Evolutionary conservation across 495 filamentous ascomycete species (phyloP).

Genomic region (Aspergillus incahuasiensis): DNA sequence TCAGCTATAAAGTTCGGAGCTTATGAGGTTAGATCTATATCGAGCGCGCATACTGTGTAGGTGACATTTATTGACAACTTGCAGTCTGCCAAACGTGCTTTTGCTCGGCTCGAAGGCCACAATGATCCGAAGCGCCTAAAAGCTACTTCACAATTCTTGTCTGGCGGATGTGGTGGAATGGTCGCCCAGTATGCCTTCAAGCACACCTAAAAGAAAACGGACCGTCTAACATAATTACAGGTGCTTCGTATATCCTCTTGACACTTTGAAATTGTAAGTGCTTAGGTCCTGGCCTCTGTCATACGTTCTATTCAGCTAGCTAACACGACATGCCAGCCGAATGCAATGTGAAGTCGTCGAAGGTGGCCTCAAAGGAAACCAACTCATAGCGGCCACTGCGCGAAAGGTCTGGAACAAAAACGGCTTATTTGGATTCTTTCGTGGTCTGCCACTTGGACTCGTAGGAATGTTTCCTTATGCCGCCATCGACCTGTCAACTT

Average conservation of each 20-base stretch:
- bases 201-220: neutral
- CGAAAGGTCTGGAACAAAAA: constrained; percentile 76
- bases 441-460: constrained; percentile 86
- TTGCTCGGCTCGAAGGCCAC: constrained; percentile 86
- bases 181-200: constrained; percentile 68
- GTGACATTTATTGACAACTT: constrained; percentile 14
- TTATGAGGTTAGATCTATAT: constrained; percentile 60
- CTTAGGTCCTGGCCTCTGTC: neutral
- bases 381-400: constrained; percentile 74
- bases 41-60: neutral
- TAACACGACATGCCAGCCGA: constrained; percentile 46
- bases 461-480: constrained; percentile 97
- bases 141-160: constrained; percentile 80
- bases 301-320: constrained; percentile 12
- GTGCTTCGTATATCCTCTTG: constrained; percentile 91
- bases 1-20: constrained; percentile 96
- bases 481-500: constrained; percentile 92
- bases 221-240: constrained; percentile 37
- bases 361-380: constrained; percentile 79
- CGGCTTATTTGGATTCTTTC: constrained; percentile 76
- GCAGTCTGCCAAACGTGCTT: constrained; percentile 79
- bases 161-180: constrained; percentile 87
- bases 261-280: constrained; percentile 90
- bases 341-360: constrained; percentile 92
- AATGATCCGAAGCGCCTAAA: constrained; percentile 72